Conservation (phyloP, 140 eudicot genomes). For the Ambrosia hybrid region DNA sequence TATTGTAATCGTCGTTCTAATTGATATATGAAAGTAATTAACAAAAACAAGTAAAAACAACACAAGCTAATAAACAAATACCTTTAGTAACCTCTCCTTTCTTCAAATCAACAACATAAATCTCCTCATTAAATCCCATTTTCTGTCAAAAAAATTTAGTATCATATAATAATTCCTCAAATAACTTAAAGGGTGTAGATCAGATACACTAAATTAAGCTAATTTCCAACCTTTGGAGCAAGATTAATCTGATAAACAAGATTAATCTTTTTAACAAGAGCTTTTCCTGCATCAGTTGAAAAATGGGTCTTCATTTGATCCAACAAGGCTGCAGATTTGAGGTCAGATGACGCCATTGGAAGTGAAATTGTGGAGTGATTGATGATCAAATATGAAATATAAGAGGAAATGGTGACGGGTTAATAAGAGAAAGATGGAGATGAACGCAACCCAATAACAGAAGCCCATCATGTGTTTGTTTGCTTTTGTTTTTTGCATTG, state of each 20-base stretch:
- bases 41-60: neutral
- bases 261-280: slow-evolving; percentile 58
- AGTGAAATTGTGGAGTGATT: neutral
- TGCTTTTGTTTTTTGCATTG: slow-evolving; percentile 22
- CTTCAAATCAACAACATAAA: slow-evolving; percentile 79
- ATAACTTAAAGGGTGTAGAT: neutral
- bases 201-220: neutral
- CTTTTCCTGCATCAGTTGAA: slow-evolving; percentile 74
- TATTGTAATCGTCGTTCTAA: too few relatives aligned
- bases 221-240: slow-evolving; percentile 68
- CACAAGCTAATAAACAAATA: slow-evolving; percentile 8
- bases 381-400: slow-evolving; percentile 17
- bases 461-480: slow-evolving; percentile 16
- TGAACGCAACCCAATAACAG: neutral
- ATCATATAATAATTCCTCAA: neutral
- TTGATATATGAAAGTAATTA: too few relatives aligned
- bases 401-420: slow-evolving; percentile 7
- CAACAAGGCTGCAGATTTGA: slow-evolving; percentile 80
- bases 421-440: slow-evolving; percentile 16
- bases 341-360: slow-evolving; percentile 40
- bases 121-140: slow-evolving; percentile 78
- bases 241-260: slow-evolving; percentile 81
- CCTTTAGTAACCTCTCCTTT: slow-evolving; percentile 94
- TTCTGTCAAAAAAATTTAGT: slow-evolving; percentile 47
- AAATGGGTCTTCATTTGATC: slow-evolving; percentile 88